Percentiles rank a stretch among this genome's conserved stretches.
Conservation (phyloP, 768 basidiomycete species). For the Tricholoma matsutake region DNA sequence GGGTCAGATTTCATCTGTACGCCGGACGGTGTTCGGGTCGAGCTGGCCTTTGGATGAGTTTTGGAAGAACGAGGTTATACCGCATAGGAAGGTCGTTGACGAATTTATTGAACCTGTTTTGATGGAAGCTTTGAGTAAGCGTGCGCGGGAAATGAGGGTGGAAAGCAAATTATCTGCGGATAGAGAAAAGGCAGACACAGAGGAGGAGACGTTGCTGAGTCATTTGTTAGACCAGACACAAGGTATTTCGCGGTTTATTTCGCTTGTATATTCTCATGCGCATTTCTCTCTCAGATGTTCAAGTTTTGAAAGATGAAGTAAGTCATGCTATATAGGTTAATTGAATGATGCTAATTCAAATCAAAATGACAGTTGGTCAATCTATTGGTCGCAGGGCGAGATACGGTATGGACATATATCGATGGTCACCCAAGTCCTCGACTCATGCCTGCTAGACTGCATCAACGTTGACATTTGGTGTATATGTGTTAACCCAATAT, state of each 20-base stretch:
- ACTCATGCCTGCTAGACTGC: constrained; percentile 35
- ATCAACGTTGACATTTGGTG: constrained; percentile 46
- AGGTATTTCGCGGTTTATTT: constrained; percentile 26
- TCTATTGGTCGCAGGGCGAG: constrained; percentile 42
- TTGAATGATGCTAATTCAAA: neutral
- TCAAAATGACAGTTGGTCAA: constrained; percentile 26
- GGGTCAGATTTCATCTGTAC: constrained; percentile 35
- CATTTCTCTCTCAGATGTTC: constrained; percentile 10
- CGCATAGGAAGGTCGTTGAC: constrained; percentile 45
- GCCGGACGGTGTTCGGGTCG: constrained; percentile 35
- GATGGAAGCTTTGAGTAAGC: constrained; percentile 39
- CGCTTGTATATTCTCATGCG: neutral
- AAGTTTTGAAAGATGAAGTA: constrained; percentile 23
- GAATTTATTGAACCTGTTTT: constrained; percentile 54
- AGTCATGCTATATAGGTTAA: neutral
- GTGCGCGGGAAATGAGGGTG: constrained; percentile 4
- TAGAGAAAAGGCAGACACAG: constrained; percentile 12
- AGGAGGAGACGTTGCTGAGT: constrained; percentile 42
- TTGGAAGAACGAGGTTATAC: constrained; percentile 42
- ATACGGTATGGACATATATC: constrained; percentile 29
- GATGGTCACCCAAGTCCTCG: neutral
- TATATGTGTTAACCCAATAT: constrained; percentile 54
- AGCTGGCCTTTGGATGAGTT: constrained; percentile 54
- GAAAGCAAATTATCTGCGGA: neutral
- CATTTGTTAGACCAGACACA: constrained; percentile 54